phyloP scores from a whole-genome alignment of 345 rosid species.

The Pistacia atlantica region DNA sequence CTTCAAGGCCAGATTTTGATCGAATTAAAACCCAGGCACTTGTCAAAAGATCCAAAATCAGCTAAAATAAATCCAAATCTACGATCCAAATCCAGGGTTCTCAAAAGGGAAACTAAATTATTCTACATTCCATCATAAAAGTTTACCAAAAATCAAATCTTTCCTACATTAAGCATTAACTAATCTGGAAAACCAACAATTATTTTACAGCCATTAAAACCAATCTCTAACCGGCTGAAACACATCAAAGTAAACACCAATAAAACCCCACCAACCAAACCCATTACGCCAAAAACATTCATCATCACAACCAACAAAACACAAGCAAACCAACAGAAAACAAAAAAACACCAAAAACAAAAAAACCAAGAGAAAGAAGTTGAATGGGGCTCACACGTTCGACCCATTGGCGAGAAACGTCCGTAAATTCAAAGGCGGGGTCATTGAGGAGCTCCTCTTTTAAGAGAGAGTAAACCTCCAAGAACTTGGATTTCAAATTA shows the following conservation, averaged over 20 bases:
- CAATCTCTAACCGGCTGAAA: neutral
- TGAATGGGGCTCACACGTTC: neutral
- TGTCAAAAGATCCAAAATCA: neutral
- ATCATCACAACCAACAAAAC: neutral
- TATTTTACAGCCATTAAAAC: neutral
- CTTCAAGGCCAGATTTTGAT: neutral
- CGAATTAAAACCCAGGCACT: neutral
- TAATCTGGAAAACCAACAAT: neutral
- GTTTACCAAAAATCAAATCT: neutral
- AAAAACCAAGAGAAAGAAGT: neutral
- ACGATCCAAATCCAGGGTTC: neutral
- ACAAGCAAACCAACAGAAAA: neutral
- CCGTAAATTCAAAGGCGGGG: conserved; percentile 74
- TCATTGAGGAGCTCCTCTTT: conserved; percentile 21
- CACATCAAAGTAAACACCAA: neutral
- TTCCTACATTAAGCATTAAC: neutral
- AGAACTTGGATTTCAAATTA: conserved; percentile 71
- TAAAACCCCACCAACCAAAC: conserved; percentile 2
- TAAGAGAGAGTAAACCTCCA: conserved; percentile 53
- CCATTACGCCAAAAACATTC: neutral
- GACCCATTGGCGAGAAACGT: conserved; percentile 73
- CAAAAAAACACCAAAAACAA: neutral
- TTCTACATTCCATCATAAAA: neutral
- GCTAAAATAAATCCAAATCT: neutral
- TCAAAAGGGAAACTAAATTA: neutral